Base-by-base conservation (phyloP, 2,329 filamentous ascomycete species). In the Pyricularia sp. region DNA sequence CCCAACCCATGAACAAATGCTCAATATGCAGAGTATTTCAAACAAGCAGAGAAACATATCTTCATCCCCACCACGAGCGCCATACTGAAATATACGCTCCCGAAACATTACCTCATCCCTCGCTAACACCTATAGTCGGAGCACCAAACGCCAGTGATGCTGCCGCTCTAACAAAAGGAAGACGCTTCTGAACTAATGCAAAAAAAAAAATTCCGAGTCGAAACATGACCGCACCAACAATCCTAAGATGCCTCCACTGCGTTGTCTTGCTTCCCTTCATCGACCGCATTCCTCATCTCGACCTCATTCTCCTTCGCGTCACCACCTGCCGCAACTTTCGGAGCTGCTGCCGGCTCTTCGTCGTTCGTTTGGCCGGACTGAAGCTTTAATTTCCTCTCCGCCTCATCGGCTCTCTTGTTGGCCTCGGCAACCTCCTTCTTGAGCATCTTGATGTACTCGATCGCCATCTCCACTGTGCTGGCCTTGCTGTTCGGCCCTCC, bases 381-480 rank as follows among this genome's bases (percentile, higher is more conserved):
- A 59, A 62, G 16, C 57, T 63, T 72, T 63, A 90, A 71, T 73
- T 84, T 86, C 69, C 82, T 83, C 72, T 90, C 89, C 19, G 88
- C 84, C 65, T 82, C 81, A 28, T 82, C 82, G 16, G 92, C 84
- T 69, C 85, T 79, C 66, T 77, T 79, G 63, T 86, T 87, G 26
- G 87, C 86, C 40, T 85, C 83, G 2, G 81, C 83, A 19, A 91
- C 78, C 72, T 96, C 89, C 70, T 84, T 79, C 75, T 96, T 87
- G 67, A 99, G 77, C 66, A 87, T 83, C 75, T 91, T 93, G 77
- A 99, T 97, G 73, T 97, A 97, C 65, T 93, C 88, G 71, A 97
- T 97, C 1, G 94, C 94, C 77, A 90, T 88, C 76, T 99, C 94
- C n/a, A 99, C 94, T 0, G 96, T 97, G 70, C 90, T 96, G 1